Base-by-base conservation (phyloP, 2,329 filamentous ascomycete species). In the Ciborinia camelliae region DNA sequence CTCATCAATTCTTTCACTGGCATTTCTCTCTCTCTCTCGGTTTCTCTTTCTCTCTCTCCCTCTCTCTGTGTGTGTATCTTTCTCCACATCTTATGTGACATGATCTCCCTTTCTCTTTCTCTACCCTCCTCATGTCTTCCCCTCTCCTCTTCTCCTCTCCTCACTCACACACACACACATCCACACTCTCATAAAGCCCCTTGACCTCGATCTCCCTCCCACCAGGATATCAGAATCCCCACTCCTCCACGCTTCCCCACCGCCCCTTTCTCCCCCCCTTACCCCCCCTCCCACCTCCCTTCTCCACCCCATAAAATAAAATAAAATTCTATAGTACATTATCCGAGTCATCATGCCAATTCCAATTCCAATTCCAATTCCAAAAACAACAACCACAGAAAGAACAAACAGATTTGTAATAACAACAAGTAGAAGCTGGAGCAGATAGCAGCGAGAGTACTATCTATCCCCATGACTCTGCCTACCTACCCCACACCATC, bases 291-390 rank as follows among this genome's bases (percentile, higher is more conserved):
- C 15, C 6, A 3, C 14, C 15, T 18, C 23, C 14, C 5, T 2
- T 14, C 39, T 14, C 39, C 26, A 43, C 54, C 6, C 8, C 41
- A 20, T 35, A 47, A 47, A 45, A 47, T 35, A 35, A 47, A 35
- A 47, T 23, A n/a, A n/a, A n/a, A n/a, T n/a, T n/a, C 26, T 58
- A 35, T 58, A 58, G 28, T 58, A 58, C 41, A 47, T 58, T 32
- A 47, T 58, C 28, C 28, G 30, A n/a, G 15, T 58, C 41, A 58
- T 47, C 54, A 58, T 41, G 4, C 20, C 50, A n/a, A 51, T 28
- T 15, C 54, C 54, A 37, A 37, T 53, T 23, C 32, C 50, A n/a
- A 35, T 52, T 52, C 50, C 50, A 28, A 10, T 12, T 45, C 18
- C 41, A 18, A 45, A 47, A 14, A 15, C 23, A 28, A 2, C 54